A percentile compares a stretch with the other conserved stretches of the same genome.
Evolutionary conservation across 1,139 yeast species (phyloP).

Genomic region (Scheffersomyces quercinus): DNA sequence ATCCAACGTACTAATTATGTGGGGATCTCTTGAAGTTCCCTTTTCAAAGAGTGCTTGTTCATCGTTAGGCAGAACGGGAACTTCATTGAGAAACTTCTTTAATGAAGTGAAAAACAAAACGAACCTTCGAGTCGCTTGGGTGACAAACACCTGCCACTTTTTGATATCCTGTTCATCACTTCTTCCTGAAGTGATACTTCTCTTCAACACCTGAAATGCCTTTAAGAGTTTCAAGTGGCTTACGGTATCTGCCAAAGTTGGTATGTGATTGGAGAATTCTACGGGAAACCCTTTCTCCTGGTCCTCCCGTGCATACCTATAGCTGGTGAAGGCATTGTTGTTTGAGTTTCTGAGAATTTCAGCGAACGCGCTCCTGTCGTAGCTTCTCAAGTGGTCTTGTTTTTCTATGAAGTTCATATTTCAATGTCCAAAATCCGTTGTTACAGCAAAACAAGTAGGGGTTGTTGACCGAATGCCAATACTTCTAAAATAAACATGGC

Average conservation of each 20-base stretch:
- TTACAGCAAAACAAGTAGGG: no score
- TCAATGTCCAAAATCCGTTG: no score
- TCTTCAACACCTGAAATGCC: slow-evolving; percentile 26
- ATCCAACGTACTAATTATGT: slow-evolving; percentile 3
- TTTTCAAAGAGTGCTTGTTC: slow-evolving; percentile 4
- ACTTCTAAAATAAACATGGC: no score
- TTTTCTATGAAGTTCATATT: no score
- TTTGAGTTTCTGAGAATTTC: no score
- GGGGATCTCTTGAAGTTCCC: slow-evolving; percentile 3
- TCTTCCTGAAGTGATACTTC: slow-evolving; percentile 5
- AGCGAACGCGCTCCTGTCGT: no score
- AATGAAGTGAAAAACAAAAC: slow-evolving; percentile 25
- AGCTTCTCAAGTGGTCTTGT: no score
- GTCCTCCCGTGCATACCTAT: no score
- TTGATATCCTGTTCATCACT: slow-evolving; percentile 7
- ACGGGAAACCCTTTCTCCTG: no score
- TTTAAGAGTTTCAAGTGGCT: slow-evolving; percentile 34
- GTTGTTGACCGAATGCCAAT: no score
- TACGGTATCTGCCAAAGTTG: slow-evolving; percentile 12
- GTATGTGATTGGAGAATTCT: background rate
- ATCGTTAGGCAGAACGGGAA: background rate
- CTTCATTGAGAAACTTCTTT: slow-evolving; percentile 1
- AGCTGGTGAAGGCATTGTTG: no score
- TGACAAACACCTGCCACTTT: slow-evolving; percentile 31
- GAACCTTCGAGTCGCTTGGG: slow-evolving; percentile 32